Evolutionary conservation across 129 eudicot species (phyloP).

Genomic region (Calendula officinalis): DNA sequence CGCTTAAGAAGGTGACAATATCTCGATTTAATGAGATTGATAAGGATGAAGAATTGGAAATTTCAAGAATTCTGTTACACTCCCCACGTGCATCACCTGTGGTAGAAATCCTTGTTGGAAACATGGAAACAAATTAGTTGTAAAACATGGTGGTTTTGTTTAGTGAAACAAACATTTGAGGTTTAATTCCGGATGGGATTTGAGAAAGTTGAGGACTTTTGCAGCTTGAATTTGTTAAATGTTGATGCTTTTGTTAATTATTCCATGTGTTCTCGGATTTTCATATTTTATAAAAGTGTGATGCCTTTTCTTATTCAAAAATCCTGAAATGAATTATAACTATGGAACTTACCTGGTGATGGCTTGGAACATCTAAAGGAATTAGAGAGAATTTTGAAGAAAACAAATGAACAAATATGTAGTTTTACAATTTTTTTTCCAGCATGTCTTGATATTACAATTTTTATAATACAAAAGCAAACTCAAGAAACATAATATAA

Average conservation of each 20-base stretch:
- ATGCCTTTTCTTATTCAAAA: not conserved
- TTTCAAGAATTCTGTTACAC: not conserved
- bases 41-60: not conserved
- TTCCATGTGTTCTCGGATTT: not conserved
- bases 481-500: constrained; percentile 27
- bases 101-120: constrained; percentile 33
- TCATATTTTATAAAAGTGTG: not conserved
- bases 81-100: constrained; percentile 4
- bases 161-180: constrained; percentile 10
- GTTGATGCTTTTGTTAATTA: not conserved
- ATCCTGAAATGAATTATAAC: not conserved
- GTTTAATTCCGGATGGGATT: constrained; percentile 16
- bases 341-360: not conserved
- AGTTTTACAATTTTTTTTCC: constrained; percentile 20
- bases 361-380: not conserved
- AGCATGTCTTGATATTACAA: constrained; percentile 1
- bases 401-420: constrained; percentile 26
- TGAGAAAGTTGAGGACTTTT: not conserved
- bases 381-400: not conserved
- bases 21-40: not conserved
- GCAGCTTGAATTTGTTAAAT: not conserved
- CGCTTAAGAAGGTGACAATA: not conserved
- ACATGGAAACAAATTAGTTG: constrained; percentile 30
- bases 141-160: not conserved
- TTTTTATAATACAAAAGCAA: constrained; percentile 32